Evolutionary conservation across 140 eudicot species (phyloP), one percentile per base, ranked within the genome.

Genomic region (Flaveria floridana): DNA sequence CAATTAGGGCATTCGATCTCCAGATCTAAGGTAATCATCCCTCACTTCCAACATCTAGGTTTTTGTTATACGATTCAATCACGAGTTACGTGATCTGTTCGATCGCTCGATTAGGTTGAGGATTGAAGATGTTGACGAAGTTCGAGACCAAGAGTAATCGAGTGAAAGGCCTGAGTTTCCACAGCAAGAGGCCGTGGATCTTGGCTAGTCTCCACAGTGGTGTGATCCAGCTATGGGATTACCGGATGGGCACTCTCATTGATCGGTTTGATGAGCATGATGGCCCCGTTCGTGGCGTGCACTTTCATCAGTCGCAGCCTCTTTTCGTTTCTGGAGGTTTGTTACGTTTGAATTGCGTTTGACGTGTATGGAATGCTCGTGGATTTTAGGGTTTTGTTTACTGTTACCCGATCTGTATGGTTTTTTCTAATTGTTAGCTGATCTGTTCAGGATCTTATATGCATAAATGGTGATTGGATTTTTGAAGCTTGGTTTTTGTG

Each of bases 171-270:
- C 76, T 92, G 83, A 87, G 96, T 72, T 92, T 91, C 42, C 97
- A 92, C 73, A 79, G 86, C 73, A 92, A 92, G 86, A 59, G 97
- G 78, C 97, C 97, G 26, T 92, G 97, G 97, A 92, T 92, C 86
- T 74, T 92, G 63, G 96, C 96, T 48, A 87, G 95, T 83, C 90
- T 92, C 68, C 97, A 92, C 80, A 92, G 96, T 53, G 97, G 97
- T 34, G 97, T 92, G 69, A 86, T 92, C 87, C 97, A 92, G 90
- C 86, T 92, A 26, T 92, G 97, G 97, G 97, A 92, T 81, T 92
- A 92, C 65, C 84, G 96, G 13, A 89, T 92, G 96, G 97, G 97
- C 44, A 92, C 97, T 42, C 90, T 92, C 79, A 92, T 92, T 70
- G 97, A 92, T 57, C 89, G 91, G 0, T 92, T 89, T 20, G 96